Conservation (phyloP, 495 filamentous ascomycete genomes). For the Bombardia bombarda region DNA sequence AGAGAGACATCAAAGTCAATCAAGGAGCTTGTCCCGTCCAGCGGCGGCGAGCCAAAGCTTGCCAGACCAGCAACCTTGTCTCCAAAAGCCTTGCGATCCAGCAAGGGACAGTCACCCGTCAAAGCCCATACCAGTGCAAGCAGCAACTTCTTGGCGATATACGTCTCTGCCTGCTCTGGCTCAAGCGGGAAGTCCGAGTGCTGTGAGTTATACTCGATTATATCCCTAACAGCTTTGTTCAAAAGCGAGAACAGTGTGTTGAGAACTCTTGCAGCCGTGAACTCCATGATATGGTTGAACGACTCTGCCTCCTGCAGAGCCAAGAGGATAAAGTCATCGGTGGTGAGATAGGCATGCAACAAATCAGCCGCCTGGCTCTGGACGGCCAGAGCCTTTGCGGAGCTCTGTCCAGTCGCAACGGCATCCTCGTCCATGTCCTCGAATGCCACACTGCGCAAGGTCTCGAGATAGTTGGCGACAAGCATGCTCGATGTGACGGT, state of each 20-base stretch:
- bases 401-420: conserved; percentile 67
- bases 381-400: conserved; percentile 64
- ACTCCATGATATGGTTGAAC: conserved; percentile 97
- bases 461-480: conserved; percentile 81
- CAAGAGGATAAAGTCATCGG: conserved; percentile 66
- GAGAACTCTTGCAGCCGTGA: conserved; percentile 79
- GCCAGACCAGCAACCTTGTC: conserved; percentile 70
- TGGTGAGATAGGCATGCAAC: conserved; percentile 64
- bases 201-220: conserved; percentile 91
- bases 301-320: conserved; percentile 67
- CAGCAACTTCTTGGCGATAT: conserved; percentile 84
- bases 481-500: conserved; percentile 91
- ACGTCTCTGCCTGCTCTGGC: conserved; percentile 78
- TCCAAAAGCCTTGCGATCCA: conserved; percentile 82
- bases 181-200: conserved; percentile 92
- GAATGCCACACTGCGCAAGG: conserved; percentile 69
- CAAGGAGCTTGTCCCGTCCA: conserved; percentile 65
- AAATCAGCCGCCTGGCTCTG: conserved; percentile 72
- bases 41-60: conserved; percentile 75
- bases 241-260: conserved; percentile 91
- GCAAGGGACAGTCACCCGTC: conserved; percentile 86
- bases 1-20: conserved; percentile 92
- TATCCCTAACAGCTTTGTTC: conserved; percentile 83
- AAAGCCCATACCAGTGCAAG: conserved; percentile 90
- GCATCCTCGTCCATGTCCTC: conserved; percentile 94